phyloP scores from a whole-genome alignment of 2,329 filamentous ascomycete species.

The Emmonsiellopsis sp. region DNA sequence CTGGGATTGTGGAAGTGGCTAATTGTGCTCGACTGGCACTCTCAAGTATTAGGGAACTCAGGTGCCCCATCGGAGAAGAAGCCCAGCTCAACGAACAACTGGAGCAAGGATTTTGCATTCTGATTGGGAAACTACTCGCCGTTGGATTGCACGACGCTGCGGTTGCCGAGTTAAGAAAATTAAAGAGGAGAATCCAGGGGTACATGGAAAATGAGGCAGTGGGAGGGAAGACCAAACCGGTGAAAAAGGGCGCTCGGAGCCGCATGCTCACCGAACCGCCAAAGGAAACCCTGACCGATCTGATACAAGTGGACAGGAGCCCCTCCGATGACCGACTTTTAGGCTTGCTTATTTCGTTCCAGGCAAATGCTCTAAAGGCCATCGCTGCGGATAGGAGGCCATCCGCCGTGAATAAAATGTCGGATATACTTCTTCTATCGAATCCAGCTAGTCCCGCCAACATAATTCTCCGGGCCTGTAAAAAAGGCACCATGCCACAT shows the following conservation, averaged over 20 bases:
- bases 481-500: slow-evolving; percentile 23
- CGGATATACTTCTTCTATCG: slow-evolving; percentile 22
- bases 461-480: slow-evolving; percentile 28
- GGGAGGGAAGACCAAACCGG: slow-evolving; percentile 5
- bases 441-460: slow-evolving; percentile 29
- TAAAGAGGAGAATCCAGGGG: slow-evolving; percentile 29
- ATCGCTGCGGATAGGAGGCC: slow-evolving; percentile 25
- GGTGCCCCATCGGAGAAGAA: slow-evolving; percentile 18
- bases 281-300: slow-evolving; percentile 28
- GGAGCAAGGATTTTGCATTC: slow-evolving; percentile 33
- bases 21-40: slow-evolving; percentile 33
- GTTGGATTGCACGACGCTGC: slow-evolving; percentile 32
- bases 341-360: slow-evolving; percentile 28
- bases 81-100: slow-evolving; percentile 24
- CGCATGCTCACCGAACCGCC: slow-evolving; percentile 10
- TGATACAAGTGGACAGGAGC: slow-evolving; percentile 26
- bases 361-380: slow-evolving; percentile 31
- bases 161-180: slow-evolving; percentile 28
- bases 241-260: background rate
- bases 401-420: slow-evolving; percentile 23
- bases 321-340: slow-evolving; percentile 18
- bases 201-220: slow-evolving; percentile 16
- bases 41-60: slow-evolving; percentile 27
- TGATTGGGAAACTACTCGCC: slow-evolving; percentile 32
- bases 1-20: slow-evolving; percentile 23